These are phyloP conservation scores for Solanum hybrid DNA, from an alignment of 305 asterid genomes.

Conservation along the genomic window DNA sequence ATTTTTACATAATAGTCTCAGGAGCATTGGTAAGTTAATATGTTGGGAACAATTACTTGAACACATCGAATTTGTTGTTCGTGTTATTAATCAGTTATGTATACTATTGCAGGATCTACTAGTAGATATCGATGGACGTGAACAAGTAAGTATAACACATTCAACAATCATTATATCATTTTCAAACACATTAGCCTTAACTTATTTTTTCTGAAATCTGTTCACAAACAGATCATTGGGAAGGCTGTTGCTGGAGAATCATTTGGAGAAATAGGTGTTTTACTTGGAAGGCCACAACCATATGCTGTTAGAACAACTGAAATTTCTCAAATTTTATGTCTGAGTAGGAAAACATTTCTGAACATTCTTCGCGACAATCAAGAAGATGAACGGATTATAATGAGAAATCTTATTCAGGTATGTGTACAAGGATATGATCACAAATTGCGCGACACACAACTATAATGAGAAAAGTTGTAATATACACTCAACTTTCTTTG, in stretches of 20 bases:
- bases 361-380: slow-evolving; percentile 43
- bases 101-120: slow-evolving; percentile 44
- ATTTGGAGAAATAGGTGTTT: slow-evolving; percentile 68
- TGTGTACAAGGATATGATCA: slow-evolving; percentile 2
- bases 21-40: slow-evolving; percentile 59
- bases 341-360: slow-evolving; percentile 39
- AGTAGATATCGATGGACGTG: slow-evolving; percentile 39
- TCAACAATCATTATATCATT: neutral
- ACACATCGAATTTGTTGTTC: neutral
- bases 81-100: neutral
- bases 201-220: neutral
- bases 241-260: slow-evolving; percentile 59
- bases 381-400: slow-evolving; percentile 44
- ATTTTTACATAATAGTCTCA: slow-evolving; percentile 58
- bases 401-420: slow-evolving; percentile 69
- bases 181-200: neutral
- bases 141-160: slow-evolving; percentile 37
- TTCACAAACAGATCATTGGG: slow-evolving; percentile 41
- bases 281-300: slow-evolving; percentile 61
- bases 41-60: neutral
- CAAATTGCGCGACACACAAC: neutral
- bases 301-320: slow-evolving; percentile 58
- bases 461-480: neutral
- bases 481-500: neutral
- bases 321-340: slow-evolving; percentile 53